phyloP scores from a whole-genome alignment of 2,329 filamentous ascomycete genomes.

The Graphilbum sp. region DNA sequence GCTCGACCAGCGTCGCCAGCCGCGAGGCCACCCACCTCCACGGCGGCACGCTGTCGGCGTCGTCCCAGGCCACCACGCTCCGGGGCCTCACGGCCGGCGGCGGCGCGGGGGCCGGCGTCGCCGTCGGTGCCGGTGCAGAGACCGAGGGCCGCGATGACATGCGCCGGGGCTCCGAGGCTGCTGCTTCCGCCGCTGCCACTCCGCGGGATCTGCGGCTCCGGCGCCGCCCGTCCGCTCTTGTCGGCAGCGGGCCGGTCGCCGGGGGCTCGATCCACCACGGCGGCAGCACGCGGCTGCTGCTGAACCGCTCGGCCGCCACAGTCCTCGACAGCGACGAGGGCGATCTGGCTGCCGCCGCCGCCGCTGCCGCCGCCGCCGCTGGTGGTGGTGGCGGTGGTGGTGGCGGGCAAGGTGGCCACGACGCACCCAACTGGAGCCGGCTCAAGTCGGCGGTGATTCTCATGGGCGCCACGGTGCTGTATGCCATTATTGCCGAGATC shows the following conservation, averaged over 20 bases:
- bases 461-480: conserved; percentile 74
- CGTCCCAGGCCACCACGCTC: neutral
- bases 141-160: conserved; percentile 69
- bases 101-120: neutral
- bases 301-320: neutral
- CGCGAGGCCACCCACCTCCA: no score
- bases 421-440: conserved; percentile 96
- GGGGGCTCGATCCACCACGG: no score
- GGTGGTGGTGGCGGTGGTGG: conserved; percentile 23
- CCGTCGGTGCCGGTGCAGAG: conserved; percentile 21
- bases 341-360: neutral
- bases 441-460: conserved; percentile 82
- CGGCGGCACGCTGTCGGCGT: neutral
- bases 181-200: conserved; percentile 75
- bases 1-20: no score
- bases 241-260: no score
- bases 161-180: conserved; percentile 83
- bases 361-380: neutral
- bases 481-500: conserved; percentile 95
- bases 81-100: neutral
- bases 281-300: conserved; percentile 2
- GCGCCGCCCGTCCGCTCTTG: conserved; percentile 9
- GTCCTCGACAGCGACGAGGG: neutral
- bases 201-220: conserved; percentile 49
- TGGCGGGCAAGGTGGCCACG: conserved; percentile 53